Base-by-base conservation (phyloP, 139 green algal species). In the Tetradesmus obliquus region DNA sequence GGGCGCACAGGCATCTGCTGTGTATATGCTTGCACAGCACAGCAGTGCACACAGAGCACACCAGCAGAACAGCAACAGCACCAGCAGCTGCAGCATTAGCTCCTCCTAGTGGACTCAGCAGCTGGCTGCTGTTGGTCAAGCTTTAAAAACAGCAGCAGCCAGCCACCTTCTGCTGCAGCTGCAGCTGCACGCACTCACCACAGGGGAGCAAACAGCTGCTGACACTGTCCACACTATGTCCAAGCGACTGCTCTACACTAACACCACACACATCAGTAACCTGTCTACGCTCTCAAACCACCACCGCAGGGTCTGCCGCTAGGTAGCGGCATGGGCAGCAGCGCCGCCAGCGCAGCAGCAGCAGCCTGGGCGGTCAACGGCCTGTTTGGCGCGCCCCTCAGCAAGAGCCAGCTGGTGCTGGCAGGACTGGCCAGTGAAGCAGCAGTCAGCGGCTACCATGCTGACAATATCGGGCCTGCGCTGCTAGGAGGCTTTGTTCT, bases 401-500 rank as follows among this genome's bases (percentile, higher is more conserved):
- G 71, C 58, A 98, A 98, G 94, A 92, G 96, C 20, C 32, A 95
- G 86, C 96, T 99, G 4, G 96, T 99, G 5, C 88, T 94, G 19
- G 96, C 98, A 24, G 98, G 98, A 0, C 94, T 99, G 9, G 91
- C 93, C n/a, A 95, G 94, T 45, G 98, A 99, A 91, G 97, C 97
- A 9, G 92, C 94, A 6, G 98, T 99, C 53, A 98, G 95, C 88
- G 98, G 98, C 12, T 99, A 99, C 94, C 98, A 99, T 90, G 98
- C 98, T 1, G 98, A 99, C 93, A 99, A 99, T 93, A 96, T 99
- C 60, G 98, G 95, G 0, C 98, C 98, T 45, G 96, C 98, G 0
- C 80, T 99, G 22, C 88, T 99, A 58, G 98, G 98, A 3, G 98
- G 98, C 24, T 99, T 99, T 93, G 94, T 99, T 9, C 95, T 99